Evolutionary conservation across 257 asterid species (phyloP).

Genomic region (Solanum bulbocastanum): DNA sequence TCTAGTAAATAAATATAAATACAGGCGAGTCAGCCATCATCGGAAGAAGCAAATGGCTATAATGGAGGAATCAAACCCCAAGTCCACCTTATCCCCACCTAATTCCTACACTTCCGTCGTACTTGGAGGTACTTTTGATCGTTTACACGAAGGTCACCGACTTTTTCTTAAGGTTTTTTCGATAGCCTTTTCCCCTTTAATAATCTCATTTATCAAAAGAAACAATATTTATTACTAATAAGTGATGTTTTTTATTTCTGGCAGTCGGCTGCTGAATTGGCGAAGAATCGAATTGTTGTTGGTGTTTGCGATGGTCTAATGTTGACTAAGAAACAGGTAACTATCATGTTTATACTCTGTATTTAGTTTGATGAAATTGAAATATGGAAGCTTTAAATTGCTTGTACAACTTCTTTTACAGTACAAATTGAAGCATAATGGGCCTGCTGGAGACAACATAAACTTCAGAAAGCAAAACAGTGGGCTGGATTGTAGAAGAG

Average conservation of each 20-base stretch:
- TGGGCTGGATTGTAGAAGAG: not conserved
- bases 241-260: not conserved
- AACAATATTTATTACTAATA: not conserved
- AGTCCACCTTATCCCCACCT: slow-evolving; percentile 29
- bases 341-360: not conserved
- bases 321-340: slow-evolving; percentile 71
- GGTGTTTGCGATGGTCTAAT: slow-evolving; percentile 93
- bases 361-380: not conserved
- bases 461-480: not conserved
- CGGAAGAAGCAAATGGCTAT: slow-evolving; percentile 17
- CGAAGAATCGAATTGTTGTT: slow-evolving; percentile 61
- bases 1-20: not conserved
- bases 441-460: not conserved
- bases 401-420: not conserved
- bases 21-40: not conserved
- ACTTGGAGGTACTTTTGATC: slow-evolving; percentile 95
- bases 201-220: not conserved
- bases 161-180: slow-evolving; percentile 66
- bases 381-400: not conserved
- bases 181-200: not conserved
- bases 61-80: slow-evolving; percentile 19
- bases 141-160: slow-evolving; percentile 90
- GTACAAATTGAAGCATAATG: not conserved
- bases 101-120: slow-evolving; percentile 65
- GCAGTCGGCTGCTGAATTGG: slow-evolving; percentile 62